Conservation (phyloP, 305 asterid genomes). For the Fraxinus platypoda region DNA sequence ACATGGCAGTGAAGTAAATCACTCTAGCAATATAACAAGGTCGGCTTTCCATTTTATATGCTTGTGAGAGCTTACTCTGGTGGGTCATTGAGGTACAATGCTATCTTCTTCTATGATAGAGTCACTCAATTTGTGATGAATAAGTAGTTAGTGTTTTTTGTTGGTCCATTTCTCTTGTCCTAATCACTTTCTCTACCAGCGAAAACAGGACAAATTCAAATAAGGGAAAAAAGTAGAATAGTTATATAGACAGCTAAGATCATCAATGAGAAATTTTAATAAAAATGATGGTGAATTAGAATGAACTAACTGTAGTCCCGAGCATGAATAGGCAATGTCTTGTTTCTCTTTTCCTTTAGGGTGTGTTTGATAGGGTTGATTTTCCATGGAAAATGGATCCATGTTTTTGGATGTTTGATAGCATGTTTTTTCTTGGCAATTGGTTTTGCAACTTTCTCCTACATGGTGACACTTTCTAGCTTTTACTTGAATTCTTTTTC, state of each 20-base stretch:
- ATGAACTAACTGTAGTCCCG: neutral
- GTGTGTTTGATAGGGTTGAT: no score
- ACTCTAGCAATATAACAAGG: neutral
- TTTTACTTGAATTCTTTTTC: no score
- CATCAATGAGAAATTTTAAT: neutral
- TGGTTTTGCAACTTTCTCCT: no score
- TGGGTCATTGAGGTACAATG: neutral
- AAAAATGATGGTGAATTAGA: neutral
- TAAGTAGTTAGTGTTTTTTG: neutral
- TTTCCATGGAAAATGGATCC: no score
- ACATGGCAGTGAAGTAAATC: neutral
- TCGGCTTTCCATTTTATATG: neutral
- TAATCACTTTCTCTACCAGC: neutral
- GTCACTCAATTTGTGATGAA: neutral
- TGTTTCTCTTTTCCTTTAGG: neutral
- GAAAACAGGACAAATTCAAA: neutral
- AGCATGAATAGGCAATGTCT: neutral
- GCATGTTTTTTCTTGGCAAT: no score
- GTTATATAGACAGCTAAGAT: neutral
- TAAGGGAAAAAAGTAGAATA: neutral
- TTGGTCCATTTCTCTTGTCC: neutral
- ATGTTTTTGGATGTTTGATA: no score
- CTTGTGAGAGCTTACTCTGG: neutral
- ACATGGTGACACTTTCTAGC: no score
- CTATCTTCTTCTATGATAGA: neutral